These are phyloP conservation scores for Lyophyllum semitale DNA, from an alignment of 768 basidiomycete genomes.

Conservation along the genomic window DNA sequence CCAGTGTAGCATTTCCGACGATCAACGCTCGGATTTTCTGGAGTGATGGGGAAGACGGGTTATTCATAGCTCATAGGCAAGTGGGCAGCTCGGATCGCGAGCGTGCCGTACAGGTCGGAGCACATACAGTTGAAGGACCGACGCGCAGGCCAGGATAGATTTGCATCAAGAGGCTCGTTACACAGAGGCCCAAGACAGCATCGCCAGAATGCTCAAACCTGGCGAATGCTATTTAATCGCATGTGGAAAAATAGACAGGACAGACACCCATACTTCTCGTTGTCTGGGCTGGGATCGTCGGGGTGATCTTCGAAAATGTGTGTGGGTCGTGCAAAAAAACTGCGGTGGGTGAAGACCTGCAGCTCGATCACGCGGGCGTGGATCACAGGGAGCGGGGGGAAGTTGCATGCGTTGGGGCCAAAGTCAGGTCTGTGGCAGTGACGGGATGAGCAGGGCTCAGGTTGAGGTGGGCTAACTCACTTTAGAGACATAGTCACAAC, in stretches of 20 bases:
- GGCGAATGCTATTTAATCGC: not conserved
- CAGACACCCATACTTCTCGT: slow-evolving; percentile 65
- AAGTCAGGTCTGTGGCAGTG: slow-evolving; percentile 39
- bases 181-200: slow-evolving; percentile 65
- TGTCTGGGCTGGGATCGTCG: slow-evolving; percentile 76
- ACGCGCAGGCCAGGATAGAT: slow-evolving; percentile 72
- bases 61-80: not conserved
- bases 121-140: slow-evolving; percentile 72
- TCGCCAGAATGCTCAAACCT: slow-evolving; percentile 83
- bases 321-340: slow-evolving; percentile 66
- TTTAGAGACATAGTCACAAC: slow-evolving; percentile 13
- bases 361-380: slow-evolving; percentile 40
- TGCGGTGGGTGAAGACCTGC: slow-evolving; percentile 78
- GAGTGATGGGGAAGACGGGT: not conserved
- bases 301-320: slow-evolving; percentile 77
- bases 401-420: slow-evolving; percentile 40
- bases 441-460: not conserved
- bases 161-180: slow-evolving; percentile 64
- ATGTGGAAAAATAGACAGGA: not conserved
- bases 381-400: slow-evolving; percentile 66
- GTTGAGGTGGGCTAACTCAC: slow-evolving; percentile 5
- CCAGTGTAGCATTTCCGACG: slow-evolving; percentile 74
- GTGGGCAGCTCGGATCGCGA: slow-evolving; percentile 11
- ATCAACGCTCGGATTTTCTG: slow-evolving; percentile 81
- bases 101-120: slow-evolving; percentile 11